These are phyloP conservation scores for Pecoramyces ruminantium DNA, from an alignment of 192 early-diverging fungal species.

Conservation along the genomic window DNA sequence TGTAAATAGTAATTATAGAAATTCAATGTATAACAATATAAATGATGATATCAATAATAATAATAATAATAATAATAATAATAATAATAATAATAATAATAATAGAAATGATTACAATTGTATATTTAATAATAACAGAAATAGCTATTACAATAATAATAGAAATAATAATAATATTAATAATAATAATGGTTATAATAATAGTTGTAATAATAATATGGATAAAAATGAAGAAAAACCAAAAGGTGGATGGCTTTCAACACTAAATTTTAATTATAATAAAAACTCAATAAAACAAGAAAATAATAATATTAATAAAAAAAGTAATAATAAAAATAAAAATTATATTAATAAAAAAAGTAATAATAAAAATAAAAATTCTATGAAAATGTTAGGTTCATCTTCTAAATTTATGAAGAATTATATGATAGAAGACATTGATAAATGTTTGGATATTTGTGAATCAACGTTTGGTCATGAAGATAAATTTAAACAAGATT, in stretches of 20 bases:
- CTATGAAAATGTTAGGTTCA: background rate
- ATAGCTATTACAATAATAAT: background rate
- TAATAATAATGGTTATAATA: background rate
- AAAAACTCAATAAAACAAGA: background rate
- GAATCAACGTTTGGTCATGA: background rate
- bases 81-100: background rate
- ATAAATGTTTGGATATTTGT: background rate
- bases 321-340: no score
- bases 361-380: background rate
- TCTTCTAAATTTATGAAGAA: background rate
- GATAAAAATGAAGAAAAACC: background rate
- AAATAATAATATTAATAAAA: no score
- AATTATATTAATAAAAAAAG: no score
- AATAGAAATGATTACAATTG: background rate
- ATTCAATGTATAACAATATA: no score
- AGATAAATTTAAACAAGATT: background rate
- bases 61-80: background rate
- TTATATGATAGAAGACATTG: background rate
- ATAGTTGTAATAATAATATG: background rate
- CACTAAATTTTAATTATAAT: background rate
- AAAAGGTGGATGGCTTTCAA: background rate
- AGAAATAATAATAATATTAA: background rate
- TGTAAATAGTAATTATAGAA: no score
- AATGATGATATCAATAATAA: no score
- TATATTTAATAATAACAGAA: background rate